These are phyloP conservation scores for Geotrichum candidum DNA, from an alignment of 1,139 yeast genomes.

Conservation along the genomic window DNA sequence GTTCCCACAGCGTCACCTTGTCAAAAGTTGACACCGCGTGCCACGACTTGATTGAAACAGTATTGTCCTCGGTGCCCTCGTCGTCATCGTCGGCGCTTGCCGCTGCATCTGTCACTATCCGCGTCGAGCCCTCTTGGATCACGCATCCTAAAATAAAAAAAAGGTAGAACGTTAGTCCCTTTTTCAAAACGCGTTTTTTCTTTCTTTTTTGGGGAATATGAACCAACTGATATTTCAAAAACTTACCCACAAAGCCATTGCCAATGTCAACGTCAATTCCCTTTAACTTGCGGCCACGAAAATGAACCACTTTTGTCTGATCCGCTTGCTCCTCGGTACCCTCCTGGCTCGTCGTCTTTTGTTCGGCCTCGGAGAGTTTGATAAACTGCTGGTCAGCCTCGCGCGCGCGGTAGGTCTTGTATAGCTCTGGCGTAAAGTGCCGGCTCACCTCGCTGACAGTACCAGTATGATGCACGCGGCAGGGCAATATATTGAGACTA, in stretches of 20 bases:
- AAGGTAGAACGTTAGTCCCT: neutral
- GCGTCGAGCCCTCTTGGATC: constrained; percentile 11
- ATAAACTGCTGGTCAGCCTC: constrained; percentile 5
- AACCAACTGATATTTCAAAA: neutral
- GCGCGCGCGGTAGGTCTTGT: constrained; percentile 7
- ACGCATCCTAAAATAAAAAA: neutral
- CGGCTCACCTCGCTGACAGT: constrained; percentile 22
- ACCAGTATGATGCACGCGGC: constrained; percentile 28
- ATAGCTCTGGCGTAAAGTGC: constrained; percentile 19
- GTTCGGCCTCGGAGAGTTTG: neutral
- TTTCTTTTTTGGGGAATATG: neutral
- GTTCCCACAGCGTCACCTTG: constrained; percentile 29
- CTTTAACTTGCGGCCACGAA: constrained; percentile 28
- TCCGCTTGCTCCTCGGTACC: neutral
- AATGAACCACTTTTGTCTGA: constrained; percentile 19
- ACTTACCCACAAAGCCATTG: constrained; percentile 21
- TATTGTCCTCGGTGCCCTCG: constrained; percentile 14
- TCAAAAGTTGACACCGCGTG: constrained; percentile 21
- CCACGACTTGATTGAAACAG: constrained; percentile 15
- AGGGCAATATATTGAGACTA: constrained; percentile 24
- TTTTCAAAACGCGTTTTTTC: neutral
- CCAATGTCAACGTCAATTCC: constrained; percentile 22
- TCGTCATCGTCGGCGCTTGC: constrained; percentile 14
- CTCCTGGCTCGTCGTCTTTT: neutral
- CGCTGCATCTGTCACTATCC: constrained; percentile 14